phyloP scores from a whole-genome alignment of 768 basidiomycete genomes.

The Polyporus arcularius region DNA sequence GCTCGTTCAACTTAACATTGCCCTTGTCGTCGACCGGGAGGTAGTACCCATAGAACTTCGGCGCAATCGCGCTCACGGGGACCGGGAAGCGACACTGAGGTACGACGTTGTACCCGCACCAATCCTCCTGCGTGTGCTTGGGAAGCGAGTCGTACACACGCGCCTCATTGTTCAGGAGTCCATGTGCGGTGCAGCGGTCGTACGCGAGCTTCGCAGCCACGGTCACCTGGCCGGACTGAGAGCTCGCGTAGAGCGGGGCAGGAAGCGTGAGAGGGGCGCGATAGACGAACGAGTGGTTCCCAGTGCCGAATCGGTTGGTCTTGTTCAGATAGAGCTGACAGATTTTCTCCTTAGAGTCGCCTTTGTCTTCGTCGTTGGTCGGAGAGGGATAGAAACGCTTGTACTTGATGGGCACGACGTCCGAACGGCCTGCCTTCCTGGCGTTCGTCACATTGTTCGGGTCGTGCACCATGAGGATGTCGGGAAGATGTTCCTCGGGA shows the following conservation, averaged over 20 bases:
- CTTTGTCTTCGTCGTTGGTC: background rate
- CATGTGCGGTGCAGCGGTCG: constrained; percentile 7
- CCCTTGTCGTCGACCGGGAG: constrained; percentile 15
- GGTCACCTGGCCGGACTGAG: constrained; percentile 24
- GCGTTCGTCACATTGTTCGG: constrained; percentile 4
- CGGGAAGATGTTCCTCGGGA: constrained; percentile 27
- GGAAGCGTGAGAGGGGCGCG: constrained; percentile 55
- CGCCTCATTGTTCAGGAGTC: constrained; percentile 38
- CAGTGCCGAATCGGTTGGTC: constrained; percentile 37
- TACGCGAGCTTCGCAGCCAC: constrained; percentile 33
- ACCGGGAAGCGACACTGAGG: constrained; percentile 44
- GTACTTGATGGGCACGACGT: constrained; percentile 16
- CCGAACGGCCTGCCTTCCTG: background rate
- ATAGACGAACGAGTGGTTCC: constrained; percentile 57
- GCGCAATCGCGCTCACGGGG: constrained; percentile 52
- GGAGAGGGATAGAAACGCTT: constrained; percentile 16
- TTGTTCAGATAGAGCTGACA: constrained; percentile 54
- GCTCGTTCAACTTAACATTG: background rate
- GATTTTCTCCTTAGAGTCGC: constrained; percentile 1
- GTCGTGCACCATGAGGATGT: constrained; percentile 28
- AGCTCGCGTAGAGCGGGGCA: constrained; percentile 24
- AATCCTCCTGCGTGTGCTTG: constrained; percentile 47
- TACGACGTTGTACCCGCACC: constrained; percentile 49
- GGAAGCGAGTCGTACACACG: constrained; percentile 48
- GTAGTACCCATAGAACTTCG: constrained; percentile 70